Evolutionary conservation across 768 basidiomycete genomes (phyloP), one percentile per base, ranked within the genome.

Genomic region (Tephrocybe sp.): DNA sequence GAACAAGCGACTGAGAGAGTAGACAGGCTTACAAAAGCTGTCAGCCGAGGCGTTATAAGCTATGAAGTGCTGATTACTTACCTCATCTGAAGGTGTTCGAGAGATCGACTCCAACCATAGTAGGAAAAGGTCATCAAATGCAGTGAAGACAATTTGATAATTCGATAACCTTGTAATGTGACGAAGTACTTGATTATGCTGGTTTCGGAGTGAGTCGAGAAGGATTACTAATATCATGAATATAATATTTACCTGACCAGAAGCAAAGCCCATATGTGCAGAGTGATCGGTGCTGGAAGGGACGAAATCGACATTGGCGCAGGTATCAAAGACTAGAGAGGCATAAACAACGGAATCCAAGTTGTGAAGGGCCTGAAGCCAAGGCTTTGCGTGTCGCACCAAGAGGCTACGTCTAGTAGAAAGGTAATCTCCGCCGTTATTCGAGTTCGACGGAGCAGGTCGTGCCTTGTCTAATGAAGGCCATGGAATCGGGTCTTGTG

Each of bases 361-460:
- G 43, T 84, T 73, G 63, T 89, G 85, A 20, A 92, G 65, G 33
- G 85, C 82, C 23, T 75, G 68, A 39, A 92, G 69, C 91, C 91
- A 93, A 17, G 77, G 78, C 14, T 72, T 62, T 12, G 76, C 84
- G 61, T 87, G 89, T 55, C 71, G 75, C 16, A 65, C 59, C 45
- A 83, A 65, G 17, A 92, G 65, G 2, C 71, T 65, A 34, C 78
- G 73, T 34, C 89, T 72, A 20, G 78, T 72, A 13, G 79, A 76
- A 39, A 89, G 71, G 62, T 90, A 92, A 54, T 87, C 83, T 16
- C 85, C 81, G 0, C 89, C 86, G 62, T 82, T 86, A 48, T 77
- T 66, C 11, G 78, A 72, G 55, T 66, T 70, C 3, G 69, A 58
- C 8, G 71, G 58, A 1, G 66, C 60, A 26, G 68, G 65, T n/a